phyloP scores from a whole-genome alignment of 345 rosid genomes.

The Rhodamnia argentea region DNA sequence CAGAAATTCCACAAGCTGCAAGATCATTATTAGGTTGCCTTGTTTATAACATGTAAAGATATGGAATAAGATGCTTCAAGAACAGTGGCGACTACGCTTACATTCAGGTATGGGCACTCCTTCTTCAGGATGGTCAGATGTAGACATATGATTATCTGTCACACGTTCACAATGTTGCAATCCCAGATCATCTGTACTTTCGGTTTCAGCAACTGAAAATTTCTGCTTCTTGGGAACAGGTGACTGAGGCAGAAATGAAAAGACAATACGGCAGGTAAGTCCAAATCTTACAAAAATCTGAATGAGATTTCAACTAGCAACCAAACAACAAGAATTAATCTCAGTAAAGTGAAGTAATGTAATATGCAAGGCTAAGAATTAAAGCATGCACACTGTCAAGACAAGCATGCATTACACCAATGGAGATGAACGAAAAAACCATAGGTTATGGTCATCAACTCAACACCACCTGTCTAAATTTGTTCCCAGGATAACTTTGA shows the following conservation, averaged over 20 bases:
- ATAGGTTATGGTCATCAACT: background rate
- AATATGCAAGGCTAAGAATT: background rate
- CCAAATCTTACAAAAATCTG: background rate
- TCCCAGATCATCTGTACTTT: conserved; percentile 10
- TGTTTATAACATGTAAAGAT: background rate
- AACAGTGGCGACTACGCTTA: background rate
- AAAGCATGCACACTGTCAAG: background rate
- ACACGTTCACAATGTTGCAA: conserved; percentile 3
- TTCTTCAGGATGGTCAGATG: background rate
- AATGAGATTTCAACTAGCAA: background rate
- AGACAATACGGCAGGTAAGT: background rate
- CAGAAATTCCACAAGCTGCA: background rate
- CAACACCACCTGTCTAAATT: background rate
- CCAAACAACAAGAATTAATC: background rate
- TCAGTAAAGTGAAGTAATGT: background rate
- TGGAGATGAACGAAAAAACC: background rate
- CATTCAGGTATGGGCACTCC: background rate
- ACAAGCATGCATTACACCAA: background rate
- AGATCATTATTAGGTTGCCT: background rate
- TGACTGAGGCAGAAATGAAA: conserved; percentile 11
- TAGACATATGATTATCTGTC: background rate
- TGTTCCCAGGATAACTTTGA: background rate
- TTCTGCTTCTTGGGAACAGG: conserved; percentile 23
- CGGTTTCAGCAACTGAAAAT: background rate
- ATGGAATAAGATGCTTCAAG: background rate